Evolutionary conservation across 208 protist genomes (phyloP).

Genomic region (Strigomonas galati): DNA sequence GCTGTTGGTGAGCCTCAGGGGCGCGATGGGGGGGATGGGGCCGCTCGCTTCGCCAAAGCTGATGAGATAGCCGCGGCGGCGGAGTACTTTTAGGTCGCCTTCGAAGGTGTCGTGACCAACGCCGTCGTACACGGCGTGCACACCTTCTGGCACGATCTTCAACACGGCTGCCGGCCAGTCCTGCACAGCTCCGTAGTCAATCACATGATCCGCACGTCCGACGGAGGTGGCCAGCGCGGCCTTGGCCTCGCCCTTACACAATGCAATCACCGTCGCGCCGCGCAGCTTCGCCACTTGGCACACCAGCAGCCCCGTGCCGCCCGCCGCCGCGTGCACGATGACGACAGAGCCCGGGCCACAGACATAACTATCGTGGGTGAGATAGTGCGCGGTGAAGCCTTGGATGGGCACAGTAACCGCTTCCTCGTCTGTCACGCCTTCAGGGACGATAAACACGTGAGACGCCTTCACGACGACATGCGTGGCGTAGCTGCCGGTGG

Average conservation of each 20-base stretch:
- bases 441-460: constrained; percentile 31
- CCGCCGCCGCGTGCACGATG: constrained; percentile 86
- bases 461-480: constrained; percentile 39
- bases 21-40: constrained; percentile 53
- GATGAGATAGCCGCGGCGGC: constrained; percentile 79
- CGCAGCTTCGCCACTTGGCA: constrained; percentile 90
- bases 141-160: constrained; percentile 36
- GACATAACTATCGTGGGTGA: constrained; percentile 55
- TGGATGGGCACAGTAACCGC: constrained; percentile 67
- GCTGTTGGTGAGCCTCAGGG: constrained; percentile 61
- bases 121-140: constrained; percentile 89
- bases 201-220: constrained; percentile 63
- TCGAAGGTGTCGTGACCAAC: constrained; percentile 82
- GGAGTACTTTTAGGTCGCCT: constrained; percentile 60
- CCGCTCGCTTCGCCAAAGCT: constrained; percentile 92
- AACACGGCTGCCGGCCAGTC: constrained; percentile 62
- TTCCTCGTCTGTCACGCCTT: constrained; percentile 40
- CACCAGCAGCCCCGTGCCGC: constrained; percentile 78
- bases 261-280: constrained; percentile 89
- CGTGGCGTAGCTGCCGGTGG: constrained; percentile 55
- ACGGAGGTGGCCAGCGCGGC: constrained; percentile 38
- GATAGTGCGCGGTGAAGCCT: constrained; percentile 90
- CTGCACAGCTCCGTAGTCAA: constrained; percentile 51
- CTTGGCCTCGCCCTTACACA: constrained; percentile 74
- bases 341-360: constrained; percentile 41